phyloP scores from a whole-genome alignment of 225 moss, liverwort and hornwort genomes.

The Marchantia polymorpha region DNA sequence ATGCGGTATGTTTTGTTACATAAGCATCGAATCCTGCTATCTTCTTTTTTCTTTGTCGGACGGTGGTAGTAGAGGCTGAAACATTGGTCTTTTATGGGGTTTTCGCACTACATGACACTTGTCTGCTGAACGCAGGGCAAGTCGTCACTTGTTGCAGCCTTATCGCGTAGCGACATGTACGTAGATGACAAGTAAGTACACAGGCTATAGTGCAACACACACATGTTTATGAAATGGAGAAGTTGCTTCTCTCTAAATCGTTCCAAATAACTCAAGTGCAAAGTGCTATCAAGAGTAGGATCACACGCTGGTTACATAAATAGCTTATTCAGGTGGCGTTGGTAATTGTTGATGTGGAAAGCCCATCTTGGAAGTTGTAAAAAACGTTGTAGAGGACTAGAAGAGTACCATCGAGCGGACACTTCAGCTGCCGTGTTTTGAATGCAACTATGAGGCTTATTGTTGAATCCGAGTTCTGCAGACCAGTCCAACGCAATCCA shows the following conservation, averaged over 20 bases:
- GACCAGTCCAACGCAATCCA: no score
- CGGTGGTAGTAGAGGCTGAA: no score
- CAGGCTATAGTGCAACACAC: not conserved
- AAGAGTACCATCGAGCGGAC: not conserved
- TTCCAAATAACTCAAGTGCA: not conserved
- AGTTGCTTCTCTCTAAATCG: not conserved
- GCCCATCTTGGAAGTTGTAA: not conserved
- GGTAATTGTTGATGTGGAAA: not conserved
- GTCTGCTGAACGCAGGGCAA: conserved; percentile 54
- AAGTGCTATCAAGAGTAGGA: not conserved
- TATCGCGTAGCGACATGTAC: conserved; percentile 75
- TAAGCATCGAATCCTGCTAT: not conserved
- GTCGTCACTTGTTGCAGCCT: conserved; percentile 84
- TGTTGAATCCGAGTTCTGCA: no score
- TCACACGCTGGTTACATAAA: not conserved
- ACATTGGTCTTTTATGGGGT: not conserved
- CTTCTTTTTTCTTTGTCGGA: not conserved
- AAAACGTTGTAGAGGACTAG: not conserved
- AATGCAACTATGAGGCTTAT: not conserved
- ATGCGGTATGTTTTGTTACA: conserved; percentile 52
- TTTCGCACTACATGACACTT: not conserved
- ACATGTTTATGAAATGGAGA: not conserved
- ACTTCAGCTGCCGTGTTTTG: not conserved
- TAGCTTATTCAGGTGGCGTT: not conserved
- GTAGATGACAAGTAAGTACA: conserved; percentile 73